Evolutionary conservation across 495 filamentous ascomycete genomes (phyloP).

Genomic region (Penicillium pulvis): DNA sequence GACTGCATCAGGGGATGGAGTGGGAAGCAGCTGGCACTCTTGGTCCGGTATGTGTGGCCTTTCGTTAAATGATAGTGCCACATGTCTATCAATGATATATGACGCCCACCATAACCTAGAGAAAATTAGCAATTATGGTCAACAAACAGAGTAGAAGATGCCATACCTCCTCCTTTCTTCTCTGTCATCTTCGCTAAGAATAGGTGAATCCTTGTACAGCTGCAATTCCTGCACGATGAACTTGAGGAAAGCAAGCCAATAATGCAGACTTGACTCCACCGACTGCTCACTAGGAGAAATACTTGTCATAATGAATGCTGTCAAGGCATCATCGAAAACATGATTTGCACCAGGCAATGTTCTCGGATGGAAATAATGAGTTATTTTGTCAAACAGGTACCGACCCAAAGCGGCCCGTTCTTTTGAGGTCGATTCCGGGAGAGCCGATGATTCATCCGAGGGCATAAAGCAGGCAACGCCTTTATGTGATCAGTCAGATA

Average conservation of each 20-base stretch:
- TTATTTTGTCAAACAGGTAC: constrained; percentile 10
- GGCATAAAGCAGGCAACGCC: constrained; percentile 14
- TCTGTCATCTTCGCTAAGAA: constrained; percentile 3
- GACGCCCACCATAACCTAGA: constrained; percentile 3
- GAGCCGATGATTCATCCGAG: constrained; percentile 9
- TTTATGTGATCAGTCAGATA: not conserved
- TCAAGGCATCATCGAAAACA: constrained; percentile 11
- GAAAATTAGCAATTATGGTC: not conserved
- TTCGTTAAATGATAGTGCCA: constrained; percentile 7
- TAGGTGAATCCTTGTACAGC: constrained; percentile 5
- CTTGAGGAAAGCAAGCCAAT: constrained; percentile 9
- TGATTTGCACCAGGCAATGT: constrained; percentile 1
- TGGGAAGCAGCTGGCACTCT: constrained; percentile 3
- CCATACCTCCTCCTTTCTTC: constrained; percentile 9
- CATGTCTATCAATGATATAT: constrained; percentile 9
- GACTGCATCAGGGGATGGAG: constrained; percentile 1
- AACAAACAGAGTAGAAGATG: not conserved
- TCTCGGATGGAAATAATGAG: constrained; percentile 6
- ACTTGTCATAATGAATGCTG: constrained; percentile 10
- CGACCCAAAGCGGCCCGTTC: constrained; percentile 9
- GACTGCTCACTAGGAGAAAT: constrained; percentile 13
- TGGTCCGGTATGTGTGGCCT: not conserved
- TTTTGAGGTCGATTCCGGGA: constrained; percentile 7
- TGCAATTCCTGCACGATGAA: constrained; percentile 12
- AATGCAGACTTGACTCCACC: constrained; percentile 10